Conservation (phyloP, 192 early-diverging fungal species). For the Coemansia sp. region DNA sequence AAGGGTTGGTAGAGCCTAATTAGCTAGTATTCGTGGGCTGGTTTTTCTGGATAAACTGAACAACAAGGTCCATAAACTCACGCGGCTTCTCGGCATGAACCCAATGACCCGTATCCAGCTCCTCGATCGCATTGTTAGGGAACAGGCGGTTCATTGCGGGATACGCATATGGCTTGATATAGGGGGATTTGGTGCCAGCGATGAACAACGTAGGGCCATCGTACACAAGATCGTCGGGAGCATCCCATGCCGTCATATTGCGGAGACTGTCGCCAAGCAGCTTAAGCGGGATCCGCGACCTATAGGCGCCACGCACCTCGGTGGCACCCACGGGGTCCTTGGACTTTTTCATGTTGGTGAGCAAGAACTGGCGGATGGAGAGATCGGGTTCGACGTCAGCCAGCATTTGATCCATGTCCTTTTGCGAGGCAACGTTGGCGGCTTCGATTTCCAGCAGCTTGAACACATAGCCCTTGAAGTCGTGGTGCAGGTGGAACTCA, state of each 20-base stretch:
- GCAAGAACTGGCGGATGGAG: constrained; percentile 74
- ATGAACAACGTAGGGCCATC: constrained; percentile 77
- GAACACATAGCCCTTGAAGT: constrained; percentile 60
- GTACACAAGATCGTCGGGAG: constrained; percentile 45
- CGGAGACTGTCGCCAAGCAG: constrained; percentile 60
- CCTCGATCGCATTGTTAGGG: constrained; percentile 63
- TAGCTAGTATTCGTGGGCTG: neutral
- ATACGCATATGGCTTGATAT: constrained; percentile 59
- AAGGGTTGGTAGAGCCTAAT: too few relatives aligned
- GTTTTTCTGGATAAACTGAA: constrained; percentile 45
- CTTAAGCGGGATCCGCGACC: constrained; percentile 75
- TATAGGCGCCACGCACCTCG: constrained; percentile 41
- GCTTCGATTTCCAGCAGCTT: constrained; percentile 62
- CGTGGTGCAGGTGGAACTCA: constrained; percentile 46
- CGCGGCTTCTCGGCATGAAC: constrained; percentile 74
- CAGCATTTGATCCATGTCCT: constrained; percentile 62
- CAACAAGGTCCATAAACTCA: constrained; percentile 62
- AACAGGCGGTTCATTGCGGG: constrained; percentile 68
- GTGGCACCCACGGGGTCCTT: neutral
- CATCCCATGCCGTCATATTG: constrained; percentile 57
- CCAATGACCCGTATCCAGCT: constrained; percentile 91
- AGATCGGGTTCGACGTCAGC: constrained; percentile 54
- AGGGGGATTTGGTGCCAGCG: constrained; percentile 67
- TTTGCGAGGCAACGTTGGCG: constrained; percentile 53
- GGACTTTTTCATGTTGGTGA: constrained; percentile 83